Evolutionary conservation across 1,284 basidiomycete species (phyloP).

Genomic region (Boletus smithii): DNA sequence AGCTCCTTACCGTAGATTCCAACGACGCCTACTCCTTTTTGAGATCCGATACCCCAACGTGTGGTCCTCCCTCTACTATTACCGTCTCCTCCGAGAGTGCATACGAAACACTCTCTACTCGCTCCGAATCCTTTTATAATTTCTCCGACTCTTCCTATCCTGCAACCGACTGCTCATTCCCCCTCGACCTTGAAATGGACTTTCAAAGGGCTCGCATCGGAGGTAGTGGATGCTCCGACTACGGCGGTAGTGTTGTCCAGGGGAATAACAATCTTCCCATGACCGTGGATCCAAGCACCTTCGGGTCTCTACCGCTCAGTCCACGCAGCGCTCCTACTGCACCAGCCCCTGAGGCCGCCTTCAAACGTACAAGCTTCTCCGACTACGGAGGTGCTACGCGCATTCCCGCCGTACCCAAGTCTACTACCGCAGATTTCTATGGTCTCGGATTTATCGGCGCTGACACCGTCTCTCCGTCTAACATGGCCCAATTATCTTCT

Average conservation of each 20-base stretch:
- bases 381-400: slow-evolving; percentile 57
- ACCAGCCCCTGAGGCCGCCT: slow-evolving; percentile 33
- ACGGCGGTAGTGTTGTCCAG: slow-evolving; percentile 41
- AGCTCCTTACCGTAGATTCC: slow-evolving; percentile 58
- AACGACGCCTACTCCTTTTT: slow-evolving; percentile 61
- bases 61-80: slow-evolving; percentile 71
- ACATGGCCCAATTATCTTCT: slow-evolving; percentile 48
- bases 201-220: slow-evolving; percentile 60
- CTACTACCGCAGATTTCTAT: slow-evolving; percentile 57
- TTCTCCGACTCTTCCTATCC: slow-evolving; percentile 51
- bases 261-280: slow-evolving; percentile 39
- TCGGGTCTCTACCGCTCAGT: slow-evolving; percentile 56
- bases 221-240: slow-evolving; percentile 48
- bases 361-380: slow-evolving; percentile 54
- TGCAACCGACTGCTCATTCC: slow-evolving; percentile 50
- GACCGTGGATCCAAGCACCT: slow-evolving; percentile 50
- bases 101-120: slow-evolving; percentile 64
- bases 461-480: slow-evolving; percentile 52
- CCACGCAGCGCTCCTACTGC: slow-evolving; percentile 53
- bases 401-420: slow-evolving; percentile 37
- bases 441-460: slow-evolving; percentile 39
- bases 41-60: slow-evolving; percentile 58
- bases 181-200: slow-evolving; percentile 67
- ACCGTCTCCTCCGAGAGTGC: slow-evolving; percentile 75
- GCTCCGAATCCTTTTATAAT: slow-evolving; percentile 67